phyloP scores from a whole-genome alignment of 2,329 filamentous ascomycete species.

The Neurospora crassa region DNA sequence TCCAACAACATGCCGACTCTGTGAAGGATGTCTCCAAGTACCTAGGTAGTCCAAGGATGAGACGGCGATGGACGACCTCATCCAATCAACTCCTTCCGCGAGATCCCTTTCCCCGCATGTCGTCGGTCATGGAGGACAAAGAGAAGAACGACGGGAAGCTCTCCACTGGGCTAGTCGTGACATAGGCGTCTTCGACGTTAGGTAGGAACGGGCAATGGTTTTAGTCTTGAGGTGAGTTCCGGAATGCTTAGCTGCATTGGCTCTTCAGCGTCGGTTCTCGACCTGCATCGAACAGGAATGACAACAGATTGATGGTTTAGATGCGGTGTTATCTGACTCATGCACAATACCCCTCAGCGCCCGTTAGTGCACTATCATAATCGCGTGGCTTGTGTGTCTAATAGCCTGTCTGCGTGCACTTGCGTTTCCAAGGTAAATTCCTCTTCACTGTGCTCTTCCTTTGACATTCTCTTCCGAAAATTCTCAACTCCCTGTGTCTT shows the following conservation, averaged over 20 bases:
- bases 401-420: background rate
- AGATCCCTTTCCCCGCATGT: background rate
- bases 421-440: background rate
- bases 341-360: fast-evolving
- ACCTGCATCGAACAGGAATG: background rate
- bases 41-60: too few species aligned
- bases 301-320: background rate
- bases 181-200: background rate
- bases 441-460: background rate
- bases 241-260: background rate
- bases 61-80: background rate
- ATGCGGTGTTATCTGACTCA: background rate
- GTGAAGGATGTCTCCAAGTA: background rate
- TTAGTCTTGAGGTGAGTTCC: background rate
- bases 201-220: background rate
- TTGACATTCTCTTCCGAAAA: background rate
- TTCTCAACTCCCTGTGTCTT: background rate
- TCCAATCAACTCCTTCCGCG: background rate
- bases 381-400: background rate
- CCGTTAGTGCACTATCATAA: background rate
- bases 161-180: background rate
- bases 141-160: background rate
- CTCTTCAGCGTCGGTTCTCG: background rate
- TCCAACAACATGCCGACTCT: background rate
- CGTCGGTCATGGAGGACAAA: background rate